A percentile compares a stretch with the other conserved stretches of the same genome.
Evolutionary conservation across 2,329 filamentous ascomycete species (phyloP).

Genomic region (Penicillium hesseltinei): DNA sequence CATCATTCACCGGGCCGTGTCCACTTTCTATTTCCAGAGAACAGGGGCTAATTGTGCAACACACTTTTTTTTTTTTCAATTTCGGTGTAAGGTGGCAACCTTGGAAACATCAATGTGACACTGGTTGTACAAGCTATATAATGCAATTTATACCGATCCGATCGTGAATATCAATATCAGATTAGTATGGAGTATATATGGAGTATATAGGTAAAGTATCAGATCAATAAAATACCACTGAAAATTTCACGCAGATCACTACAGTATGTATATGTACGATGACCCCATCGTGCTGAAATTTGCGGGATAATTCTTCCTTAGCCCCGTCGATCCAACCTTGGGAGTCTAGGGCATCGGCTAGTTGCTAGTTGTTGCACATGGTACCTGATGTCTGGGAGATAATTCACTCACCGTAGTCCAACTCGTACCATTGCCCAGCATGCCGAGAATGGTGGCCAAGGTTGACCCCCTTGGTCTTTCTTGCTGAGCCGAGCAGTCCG

Average conservation of each 20-base stretch:
- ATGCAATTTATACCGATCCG: not conserved
- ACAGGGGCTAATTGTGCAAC: not conserved
- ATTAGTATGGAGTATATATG: not conserved
- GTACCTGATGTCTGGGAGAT: constrained; percentile 14
- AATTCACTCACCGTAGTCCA: constrained; percentile 11
- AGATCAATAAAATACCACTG: not conserved
- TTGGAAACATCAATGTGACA: no score
- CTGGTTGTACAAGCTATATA: no score
- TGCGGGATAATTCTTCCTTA: constrained; percentile 21
- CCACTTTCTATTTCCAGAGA: constrained; percentile 10
- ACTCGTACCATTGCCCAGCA: constrained; percentile 6
- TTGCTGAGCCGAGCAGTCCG: not conserved
- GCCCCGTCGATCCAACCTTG: constrained; percentile 12
- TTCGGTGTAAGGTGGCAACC: not conserved
- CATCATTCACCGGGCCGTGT: constrained; percentile 9
- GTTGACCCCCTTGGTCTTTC: not conserved
- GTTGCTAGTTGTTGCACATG: not conserved
- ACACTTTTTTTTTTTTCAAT: not conserved
- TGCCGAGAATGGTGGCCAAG: constrained; percentile 2
- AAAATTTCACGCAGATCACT: constrained; percentile 12
- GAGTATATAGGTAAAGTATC: no score
- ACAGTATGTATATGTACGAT: constrained; percentile 9
- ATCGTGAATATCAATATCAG: not conserved
- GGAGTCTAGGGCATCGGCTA: constrained; percentile 15
- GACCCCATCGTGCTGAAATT: constrained; percentile 16